Conservation (phyloP, 371 early-diverging fungal species). For the Syncephalis plumigaleata region DNA sequence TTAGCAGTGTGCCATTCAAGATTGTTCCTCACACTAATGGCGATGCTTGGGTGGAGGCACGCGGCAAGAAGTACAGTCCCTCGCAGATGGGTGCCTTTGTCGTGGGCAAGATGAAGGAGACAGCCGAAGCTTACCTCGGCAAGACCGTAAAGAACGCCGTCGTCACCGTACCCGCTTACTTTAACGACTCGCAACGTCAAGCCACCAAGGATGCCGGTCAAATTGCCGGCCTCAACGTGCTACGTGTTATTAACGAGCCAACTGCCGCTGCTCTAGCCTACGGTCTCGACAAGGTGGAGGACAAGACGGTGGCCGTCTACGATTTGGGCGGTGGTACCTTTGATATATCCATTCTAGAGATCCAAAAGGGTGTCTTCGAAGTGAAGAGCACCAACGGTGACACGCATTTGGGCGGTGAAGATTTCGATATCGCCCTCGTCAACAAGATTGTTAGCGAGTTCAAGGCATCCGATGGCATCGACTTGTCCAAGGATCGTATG, state of each 20-base stretch:
- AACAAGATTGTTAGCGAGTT: slow-evolving; percentile 67
- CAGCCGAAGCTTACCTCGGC: slow-evolving; percentile 78
- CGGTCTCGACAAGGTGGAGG: slow-evolving; percentile 89
- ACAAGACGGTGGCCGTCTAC: slow-evolving; percentile 83
- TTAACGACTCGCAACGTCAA: slow-evolving; percentile 95
- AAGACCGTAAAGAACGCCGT: slow-evolving; percentile 83
- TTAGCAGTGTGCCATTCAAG: slow-evolving; percentile 78
- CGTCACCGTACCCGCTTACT: slow-evolving; percentile 76
- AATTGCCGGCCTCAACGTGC: slow-evolving; percentile 91
- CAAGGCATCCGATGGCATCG: slow-evolving; percentile 65
- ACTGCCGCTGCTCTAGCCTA: slow-evolving; percentile 98
- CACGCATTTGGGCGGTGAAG: slow-evolving; percentile 98
- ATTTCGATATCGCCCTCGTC: slow-evolving; percentile 88
- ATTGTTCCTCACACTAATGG: slow-evolving; percentile 83
- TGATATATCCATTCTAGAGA: slow-evolving; percentile 97
- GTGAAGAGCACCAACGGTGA: slow-evolving; percentile 95
- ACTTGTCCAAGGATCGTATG: slow-evolving; percentile 68
- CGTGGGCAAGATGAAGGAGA: slow-evolving; percentile 91
- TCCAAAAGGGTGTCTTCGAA: slow-evolving; percentile 96
- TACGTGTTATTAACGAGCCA: slow-evolving; percentile 98
- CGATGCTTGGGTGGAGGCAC: slow-evolving; percentile 95
- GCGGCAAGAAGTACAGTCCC: slow-evolving; percentile 87
- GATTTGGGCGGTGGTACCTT: slow-evolving; percentile 99
- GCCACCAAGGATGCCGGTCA: slow-evolving; percentile 98
- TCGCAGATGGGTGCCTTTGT: slow-evolving; percentile 90